phyloP scores from a whole-genome alignment of 1,284 basidiomycete genomes.

The Nidula niveotomentosa region DNA sequence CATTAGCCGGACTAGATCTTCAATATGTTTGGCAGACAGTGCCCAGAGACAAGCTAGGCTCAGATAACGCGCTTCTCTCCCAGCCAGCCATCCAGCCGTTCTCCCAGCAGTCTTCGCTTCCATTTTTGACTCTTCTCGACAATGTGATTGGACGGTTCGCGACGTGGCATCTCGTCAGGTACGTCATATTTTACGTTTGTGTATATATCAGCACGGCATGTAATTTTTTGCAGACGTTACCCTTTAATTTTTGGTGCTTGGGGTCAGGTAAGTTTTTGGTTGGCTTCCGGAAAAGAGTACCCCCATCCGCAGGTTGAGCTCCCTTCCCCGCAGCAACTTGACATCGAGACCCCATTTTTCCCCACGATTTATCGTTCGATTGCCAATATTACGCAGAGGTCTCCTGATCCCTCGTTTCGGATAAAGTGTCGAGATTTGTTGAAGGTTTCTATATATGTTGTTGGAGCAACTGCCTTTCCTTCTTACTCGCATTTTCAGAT shows the following conservation, averaged over 20 bases:
- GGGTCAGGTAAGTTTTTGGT: constrained; percentile 50
- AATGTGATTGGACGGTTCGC: constrained; percentile 53
- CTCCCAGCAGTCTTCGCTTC: constrained; percentile 45
- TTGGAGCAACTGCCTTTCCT: too few species aligned
- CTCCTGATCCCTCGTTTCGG: constrained; percentile 44
- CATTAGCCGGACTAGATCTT: constrained; percentile 46
- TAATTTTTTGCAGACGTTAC: constrained; percentile 50
- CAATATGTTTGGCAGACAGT: constrained; percentile 48
- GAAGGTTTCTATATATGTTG: constrained; percentile 50
- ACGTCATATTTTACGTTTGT: constrained; percentile 12
- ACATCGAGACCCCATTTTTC: constrained; percentile 49
- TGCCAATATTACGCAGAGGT: constrained; percentile 49
- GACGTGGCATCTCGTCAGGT: constrained; percentile 61
- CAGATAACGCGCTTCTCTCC: constrained; percentile 1
- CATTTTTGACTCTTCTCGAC: constrained; percentile 49
- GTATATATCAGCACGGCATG: background rate
- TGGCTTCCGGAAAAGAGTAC: background rate
- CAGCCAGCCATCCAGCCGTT: constrained; percentile 40
- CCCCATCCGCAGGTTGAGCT: background rate
- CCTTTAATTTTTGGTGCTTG: constrained; percentile 72
- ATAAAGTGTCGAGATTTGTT: constrained; percentile 40
- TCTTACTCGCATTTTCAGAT: too few species aligned
- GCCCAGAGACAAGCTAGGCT: background rate
- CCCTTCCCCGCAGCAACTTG: constrained; percentile 47
- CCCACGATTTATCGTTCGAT: constrained; percentile 51